Evolutionary conservation across 2,329 filamentous ascomycete genomes (phyloP).

Genomic region (Alternaria triticimaculans): DNA sequence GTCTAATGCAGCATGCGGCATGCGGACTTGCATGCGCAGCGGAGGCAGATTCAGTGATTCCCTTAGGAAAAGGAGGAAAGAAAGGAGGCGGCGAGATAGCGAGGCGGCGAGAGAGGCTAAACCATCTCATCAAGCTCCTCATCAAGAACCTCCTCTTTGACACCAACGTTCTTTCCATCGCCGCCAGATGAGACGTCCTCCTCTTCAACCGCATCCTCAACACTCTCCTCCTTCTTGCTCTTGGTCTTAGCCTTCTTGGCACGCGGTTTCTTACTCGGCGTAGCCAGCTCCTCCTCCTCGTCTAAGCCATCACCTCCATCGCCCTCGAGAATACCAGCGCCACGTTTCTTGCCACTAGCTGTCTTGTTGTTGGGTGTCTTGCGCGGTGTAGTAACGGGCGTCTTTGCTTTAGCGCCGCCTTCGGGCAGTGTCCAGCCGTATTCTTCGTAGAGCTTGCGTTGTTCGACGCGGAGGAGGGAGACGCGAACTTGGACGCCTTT

Average conservation of each 20-base stretch:
- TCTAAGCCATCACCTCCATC: background rate
- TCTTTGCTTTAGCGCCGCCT: background rate
- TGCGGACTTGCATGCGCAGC: fast-evolving
- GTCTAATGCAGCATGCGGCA: too few relatives aligned
- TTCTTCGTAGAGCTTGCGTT: too few relatives aligned
- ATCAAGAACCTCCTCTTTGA: conserved; percentile 9
- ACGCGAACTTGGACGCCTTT: too few relatives aligned
- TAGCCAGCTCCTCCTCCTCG: background rate
- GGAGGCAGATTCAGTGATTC: background rate
- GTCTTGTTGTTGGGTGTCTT: background rate
- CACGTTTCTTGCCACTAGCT: background rate
- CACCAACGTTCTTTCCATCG: background rate
- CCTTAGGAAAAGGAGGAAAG: too few relatives aligned
- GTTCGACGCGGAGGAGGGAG: too few relatives aligned
- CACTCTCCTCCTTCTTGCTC: conserved; percentile 19
- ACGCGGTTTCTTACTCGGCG: background rate
- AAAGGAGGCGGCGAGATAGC: too few relatives aligned
- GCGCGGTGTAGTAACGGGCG: background rate
- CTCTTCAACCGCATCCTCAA: background rate
- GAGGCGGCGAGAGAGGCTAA: too few relatives aligned
- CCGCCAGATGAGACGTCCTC: too few relatives aligned
- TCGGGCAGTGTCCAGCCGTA: too few relatives aligned
- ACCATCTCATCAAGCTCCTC: background rate
- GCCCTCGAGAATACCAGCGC: background rate
- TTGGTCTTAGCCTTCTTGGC: conserved; percentile 3